These are phyloP conservation scores for Rhizomucor pusillus DNA, from an alignment of 371 early-diverging fungal species.

Conservation along the genomic window DNA sequence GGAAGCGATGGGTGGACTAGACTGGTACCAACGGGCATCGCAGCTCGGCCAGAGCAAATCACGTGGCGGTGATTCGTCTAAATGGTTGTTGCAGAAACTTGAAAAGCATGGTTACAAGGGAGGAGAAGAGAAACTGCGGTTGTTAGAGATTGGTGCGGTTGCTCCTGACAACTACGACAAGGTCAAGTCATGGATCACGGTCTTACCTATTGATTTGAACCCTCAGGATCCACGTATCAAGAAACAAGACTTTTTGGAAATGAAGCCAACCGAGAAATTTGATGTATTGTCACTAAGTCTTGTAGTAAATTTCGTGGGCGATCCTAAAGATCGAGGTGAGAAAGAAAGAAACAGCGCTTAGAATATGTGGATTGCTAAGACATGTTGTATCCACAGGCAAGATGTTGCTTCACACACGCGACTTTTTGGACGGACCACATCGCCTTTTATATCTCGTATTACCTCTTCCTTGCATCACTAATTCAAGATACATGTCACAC, in stretches of 20 bases:
- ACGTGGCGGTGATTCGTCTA: conserved; percentile 82
- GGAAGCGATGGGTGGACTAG: conserved; percentile 81
- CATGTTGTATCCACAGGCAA: conserved; percentile 20
- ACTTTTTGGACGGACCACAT: conserved; percentile 26
- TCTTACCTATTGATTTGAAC: conserved; percentile 82
- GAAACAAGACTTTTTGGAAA: conserved; percentile 78
- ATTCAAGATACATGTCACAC: conserved; percentile 84
- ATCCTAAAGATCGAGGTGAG: conserved; percentile 70
- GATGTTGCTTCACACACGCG: conserved; percentile 48
- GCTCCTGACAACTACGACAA: conserved; percentile 73
- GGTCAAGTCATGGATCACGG: conserved; percentile 65
- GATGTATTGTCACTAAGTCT: conserved; percentile 82
- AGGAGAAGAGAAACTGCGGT: conserved; percentile 22
- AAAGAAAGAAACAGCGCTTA: conserved; percentile 1
- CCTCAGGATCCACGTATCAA: conserved; percentile 71
- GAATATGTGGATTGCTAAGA: neutral
- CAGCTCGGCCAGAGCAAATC: conserved; percentile 79
- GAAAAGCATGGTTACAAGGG: conserved; percentile 12
- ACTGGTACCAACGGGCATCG: conserved; percentile 85
- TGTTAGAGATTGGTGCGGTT: conserved; percentile 91
- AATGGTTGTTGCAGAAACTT: conserved; percentile 72
- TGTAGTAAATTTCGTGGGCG: conserved; percentile 90
- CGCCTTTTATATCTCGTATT: conserved; percentile 78
- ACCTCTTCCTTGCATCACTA: conserved; percentile 79
- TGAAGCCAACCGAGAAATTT: conserved; percentile 53